Base-by-base conservation (phyloP, 371 early-diverging fungal genomes). In the Actinomucor elegans region DNA sequence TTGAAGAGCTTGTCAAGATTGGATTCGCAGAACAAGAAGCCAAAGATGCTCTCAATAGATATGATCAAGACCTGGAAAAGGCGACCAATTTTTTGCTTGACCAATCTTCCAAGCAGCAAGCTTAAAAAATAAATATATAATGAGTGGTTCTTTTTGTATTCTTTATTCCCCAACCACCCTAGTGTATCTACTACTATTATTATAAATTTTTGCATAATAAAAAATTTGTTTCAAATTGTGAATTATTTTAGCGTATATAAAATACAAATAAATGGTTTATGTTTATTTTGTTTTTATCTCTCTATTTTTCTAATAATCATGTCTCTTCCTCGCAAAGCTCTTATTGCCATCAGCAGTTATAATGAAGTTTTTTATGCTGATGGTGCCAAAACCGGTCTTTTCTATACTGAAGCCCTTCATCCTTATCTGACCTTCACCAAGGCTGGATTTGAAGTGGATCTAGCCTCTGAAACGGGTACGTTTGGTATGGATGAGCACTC, bases 1-100 rank as follows among this genome's bases (percentile, higher is more conserved):
- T 87, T 14, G 75, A 73, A 29, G 67, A 73, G 2, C 63, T 88
- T 29, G 61, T 80, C 18, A 73, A 67, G 34, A 84, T 88, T 82
- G 89, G 89, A 2, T 88, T 86, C 64, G 63, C 77, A 20, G 73
- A 75, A 29, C 69, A 73, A 8, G 77, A 78, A 56, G 83, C 84
- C 1, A 74, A 86, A 43, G 77, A 85, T 17, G 88, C 89, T 1
- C 63, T 88, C 18, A 84, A 86, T 38, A 65, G 75, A 53, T 86
- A 81, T 58, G 83, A 87, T 47, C 83, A 86, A 61, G 86, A 88
- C 48, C 38, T 87, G 15, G 79, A 80, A 54, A 83, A 81, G 53
- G 87, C 89, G n/a, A 80, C 81, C 48, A 86, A 89, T 61, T 89
- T 79, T 53, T 67, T 89, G 38, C 60, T 87, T 17, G 89, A 88